Evolutionary conservation across 768 basidiomycete species (phyloP).

Genomic region (Podaxis rugospora): DNA sequence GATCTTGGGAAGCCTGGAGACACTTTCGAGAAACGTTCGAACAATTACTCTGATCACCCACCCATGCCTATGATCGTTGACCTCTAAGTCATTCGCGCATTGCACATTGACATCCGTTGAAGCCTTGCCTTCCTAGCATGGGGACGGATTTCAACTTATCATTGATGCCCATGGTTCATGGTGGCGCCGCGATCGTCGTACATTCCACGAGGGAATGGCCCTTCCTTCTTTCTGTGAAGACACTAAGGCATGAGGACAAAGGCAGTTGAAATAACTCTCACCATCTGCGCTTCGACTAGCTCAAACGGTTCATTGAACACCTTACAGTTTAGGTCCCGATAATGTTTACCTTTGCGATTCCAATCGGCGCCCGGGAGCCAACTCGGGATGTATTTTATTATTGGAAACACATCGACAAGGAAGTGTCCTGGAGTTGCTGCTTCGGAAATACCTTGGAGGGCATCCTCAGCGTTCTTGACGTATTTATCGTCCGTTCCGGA

Average conservation of each 20-base stretch:
- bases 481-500: conserved; percentile 26
- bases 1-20: conserved; percentile 8
- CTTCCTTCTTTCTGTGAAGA: neutral
- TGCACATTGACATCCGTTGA: neutral
- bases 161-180: conserved; percentile 18
- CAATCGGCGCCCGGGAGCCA: conserved; percentile 46
- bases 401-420: conserved; percentile 13
- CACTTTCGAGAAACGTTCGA: conserved; percentile 12
- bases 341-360: conserved; percentile 32
- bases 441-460: conserved; percentile 19
- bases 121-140: conserved; percentile 10
- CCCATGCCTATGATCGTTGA: conserved; percentile 19
- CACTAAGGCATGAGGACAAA: neutral
- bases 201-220: conserved; percentile 17
- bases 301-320: conserved; percentile 35
- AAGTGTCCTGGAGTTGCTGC: conserved; percentile 18
- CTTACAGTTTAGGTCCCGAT: conserved; percentile 24
- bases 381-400: conserved; percentile 21
- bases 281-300: conserved; percentile 16
- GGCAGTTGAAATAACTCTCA: neutral
- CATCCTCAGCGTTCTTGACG: conserved; percentile 27
- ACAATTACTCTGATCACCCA: conserved; percentile 22
- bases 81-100: conserved; percentile 10
- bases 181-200: conserved; percentile 19
- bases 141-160: conserved; percentile 11